A percentile compares a stretch with the other conserved stretches of the same genome.
These are phyloP conservation scores for Blepharisma stoltei DNA, from an alignment of 73 alveolate species.

Conservation along the genomic window DNA sequence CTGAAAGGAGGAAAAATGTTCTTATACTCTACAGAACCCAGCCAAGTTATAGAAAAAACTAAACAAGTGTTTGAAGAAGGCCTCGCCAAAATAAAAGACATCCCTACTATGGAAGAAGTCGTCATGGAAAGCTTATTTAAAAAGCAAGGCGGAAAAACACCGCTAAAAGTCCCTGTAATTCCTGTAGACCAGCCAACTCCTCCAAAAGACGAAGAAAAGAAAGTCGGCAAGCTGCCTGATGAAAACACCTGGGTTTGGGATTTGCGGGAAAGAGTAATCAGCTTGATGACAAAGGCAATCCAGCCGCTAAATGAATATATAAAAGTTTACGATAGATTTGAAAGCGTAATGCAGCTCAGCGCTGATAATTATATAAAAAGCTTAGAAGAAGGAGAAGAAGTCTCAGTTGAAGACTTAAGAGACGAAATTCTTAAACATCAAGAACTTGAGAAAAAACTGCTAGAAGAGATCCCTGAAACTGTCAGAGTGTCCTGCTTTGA, in stretches of 20 bases:
- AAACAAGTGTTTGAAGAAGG: constrained; percentile 93
- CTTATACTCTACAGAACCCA: constrained; percentile 83
- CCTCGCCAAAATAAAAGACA: constrained; percentile 81
- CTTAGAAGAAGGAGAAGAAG: constrained; percentile 73
- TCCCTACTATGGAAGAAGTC: constrained; percentile 93
- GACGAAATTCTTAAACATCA: constrained; percentile 83
- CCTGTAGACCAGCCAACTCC: constrained; percentile 87
- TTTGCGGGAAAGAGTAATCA: constrained; percentile 67
- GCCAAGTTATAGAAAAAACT: constrained; percentile 78
- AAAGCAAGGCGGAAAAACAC: constrained; percentile 87
- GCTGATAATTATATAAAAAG: constrained; percentile 84
- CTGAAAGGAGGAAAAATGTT: constrained; percentile 51
- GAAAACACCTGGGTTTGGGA: constrained; percentile 99
- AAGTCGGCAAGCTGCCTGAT: constrained; percentile 74
- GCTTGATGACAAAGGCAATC: constrained; percentile 78
- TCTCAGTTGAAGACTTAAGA: constrained; percentile 81
- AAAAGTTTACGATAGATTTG: constrained; percentile 78
- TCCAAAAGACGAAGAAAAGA: constrained; percentile 74
- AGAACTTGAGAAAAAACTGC: constrained; percentile 78
- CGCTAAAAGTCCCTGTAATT: constrained; percentile 83
- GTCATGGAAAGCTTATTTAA: constrained; percentile 87
- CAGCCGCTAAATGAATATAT: constrained; percentile 90
- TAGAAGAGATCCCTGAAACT: constrained; percentile 84
- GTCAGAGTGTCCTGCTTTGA: constrained; percentile 90
- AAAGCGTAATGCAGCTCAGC: constrained; percentile 78